phyloP scores from a whole-genome alignment of 768 basidiomycete species.

The Calocera cornea region DNA sequence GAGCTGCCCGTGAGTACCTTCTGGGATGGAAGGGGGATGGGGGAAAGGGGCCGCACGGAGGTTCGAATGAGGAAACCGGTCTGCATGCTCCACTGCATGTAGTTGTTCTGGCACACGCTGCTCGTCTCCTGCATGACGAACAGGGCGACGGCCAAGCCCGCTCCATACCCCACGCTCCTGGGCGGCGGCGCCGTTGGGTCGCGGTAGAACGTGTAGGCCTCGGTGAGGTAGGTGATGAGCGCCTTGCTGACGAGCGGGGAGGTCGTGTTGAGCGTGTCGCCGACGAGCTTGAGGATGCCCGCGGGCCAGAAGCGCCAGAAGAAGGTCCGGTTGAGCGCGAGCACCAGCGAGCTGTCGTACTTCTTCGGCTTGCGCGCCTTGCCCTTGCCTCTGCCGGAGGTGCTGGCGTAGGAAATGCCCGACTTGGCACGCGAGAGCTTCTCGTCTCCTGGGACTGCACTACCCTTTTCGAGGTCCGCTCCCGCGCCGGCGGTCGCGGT shows the following conservation, averaged over 20 bases:
- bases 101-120: constrained; percentile 8
- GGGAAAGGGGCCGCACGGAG: constrained; percentile 24
- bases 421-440: neutral
- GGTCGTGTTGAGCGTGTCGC: constrained; percentile 38
- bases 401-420: neutral
- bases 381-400: neutral
- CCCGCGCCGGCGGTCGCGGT: neutral
- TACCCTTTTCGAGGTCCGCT: constrained; percentile 5
- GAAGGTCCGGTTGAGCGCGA: constrained; percentile 37
- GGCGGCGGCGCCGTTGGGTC: constrained; percentile 29
- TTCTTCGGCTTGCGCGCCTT: constrained; percentile 14
- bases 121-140: constrained; percentile 46
- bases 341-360: constrained; percentile 39
- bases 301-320: constrained; percentile 35
- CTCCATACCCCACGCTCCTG: constrained; percentile 43
- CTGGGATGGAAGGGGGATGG: neutral
- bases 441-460: constrained; percentile 5
- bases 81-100: constrained; percentile 27
- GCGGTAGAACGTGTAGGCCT: constrained; percentile 33
- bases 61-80: constrained; percentile 38
- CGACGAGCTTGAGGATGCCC: constrained; percentile 35
- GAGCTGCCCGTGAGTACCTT: neutral
- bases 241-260: constrained; percentile 46
- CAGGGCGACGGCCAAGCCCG: constrained; percentile 44
- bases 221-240: constrained; percentile 44